Evolutionary conservation across 2,329 filamentous ascomycete species (phyloP).

Genomic region (Aspergillus fumigatus): DNA sequence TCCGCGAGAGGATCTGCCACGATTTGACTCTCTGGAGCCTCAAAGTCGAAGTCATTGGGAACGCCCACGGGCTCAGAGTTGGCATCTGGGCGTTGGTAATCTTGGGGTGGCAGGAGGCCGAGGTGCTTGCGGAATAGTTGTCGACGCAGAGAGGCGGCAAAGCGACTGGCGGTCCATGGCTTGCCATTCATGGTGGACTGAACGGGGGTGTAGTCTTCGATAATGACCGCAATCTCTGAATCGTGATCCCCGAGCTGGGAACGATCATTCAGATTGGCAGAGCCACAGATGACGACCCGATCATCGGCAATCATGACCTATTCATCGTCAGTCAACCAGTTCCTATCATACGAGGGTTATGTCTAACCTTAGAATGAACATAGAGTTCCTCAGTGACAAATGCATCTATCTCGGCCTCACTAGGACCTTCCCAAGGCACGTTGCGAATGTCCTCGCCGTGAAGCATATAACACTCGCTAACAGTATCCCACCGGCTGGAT

Average conservation of each 20-base stretch:
- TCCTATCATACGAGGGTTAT: no score
- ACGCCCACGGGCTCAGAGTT: constrained; percentile 57
- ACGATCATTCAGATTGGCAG: constrained; percentile 88
- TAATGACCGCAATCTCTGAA: constrained; percentile 82
- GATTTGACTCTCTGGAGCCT: constrained; percentile 42
- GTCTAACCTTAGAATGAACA: constrained; percentile 50
- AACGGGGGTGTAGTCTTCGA: constrained; percentile 73
- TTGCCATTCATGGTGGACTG: constrained; percentile 73
- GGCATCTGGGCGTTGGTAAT: constrained; percentile 55
- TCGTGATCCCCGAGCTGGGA: constrained; percentile 85
- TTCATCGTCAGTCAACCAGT: constrained; percentile 11
- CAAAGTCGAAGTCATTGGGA: constrained; percentile 54
- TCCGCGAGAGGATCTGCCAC: constrained; percentile 58
- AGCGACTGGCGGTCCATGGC: constrained; percentile 71
- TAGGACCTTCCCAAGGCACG: constrained; percentile 54
- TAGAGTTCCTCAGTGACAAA: constrained; percentile 62
- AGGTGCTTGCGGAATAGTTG: constrained; percentile 90
- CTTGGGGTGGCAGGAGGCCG: constrained; percentile 71
- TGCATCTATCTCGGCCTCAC: constrained; percentile 55
- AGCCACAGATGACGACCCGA: constrained; percentile 76
- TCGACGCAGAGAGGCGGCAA: constrained; percentile 73
- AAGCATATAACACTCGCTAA: constrained; percentile 80
- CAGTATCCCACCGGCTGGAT: constrained; percentile 64
- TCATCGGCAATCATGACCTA: constrained; percentile 77
- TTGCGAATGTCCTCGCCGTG: constrained; percentile 64